Evolutionary conservation across 73 alveolate genomes (phyloP).

Genomic region (Paramecium primaurelia): DNA sequence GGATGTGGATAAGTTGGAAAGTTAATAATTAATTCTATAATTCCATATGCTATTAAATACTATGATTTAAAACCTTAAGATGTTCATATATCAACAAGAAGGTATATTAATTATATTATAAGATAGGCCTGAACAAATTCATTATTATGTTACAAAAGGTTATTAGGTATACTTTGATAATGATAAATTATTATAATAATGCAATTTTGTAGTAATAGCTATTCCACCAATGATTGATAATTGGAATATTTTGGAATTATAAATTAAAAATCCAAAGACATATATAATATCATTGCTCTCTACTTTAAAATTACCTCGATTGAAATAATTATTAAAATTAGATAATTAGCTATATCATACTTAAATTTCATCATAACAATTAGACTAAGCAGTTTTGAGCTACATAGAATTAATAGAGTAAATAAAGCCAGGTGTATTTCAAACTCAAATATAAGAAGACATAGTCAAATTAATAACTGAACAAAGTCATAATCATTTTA

Average conservation of each 20-base stretch:
- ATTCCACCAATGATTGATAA: conserved; percentile 22
- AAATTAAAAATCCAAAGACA: neutral
- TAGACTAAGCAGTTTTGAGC: neutral
- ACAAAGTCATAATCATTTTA: neutral
- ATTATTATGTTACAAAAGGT: neutral
- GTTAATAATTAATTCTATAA: neutral
- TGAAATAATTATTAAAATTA: neutral
- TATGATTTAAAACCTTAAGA: neutral
- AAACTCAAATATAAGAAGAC: conserved; percentile 25
- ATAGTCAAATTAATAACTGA: conserved; percentile 11
- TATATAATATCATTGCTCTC: neutral
- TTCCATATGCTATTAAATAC: neutral
- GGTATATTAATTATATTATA: neutral
- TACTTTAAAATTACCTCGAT: neutral
- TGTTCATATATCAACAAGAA: conserved; percentile 47
- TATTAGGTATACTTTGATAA: conserved; percentile 14
- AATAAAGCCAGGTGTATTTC: neutral
- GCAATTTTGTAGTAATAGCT: neutral
- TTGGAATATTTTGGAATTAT: conserved; percentile 40
- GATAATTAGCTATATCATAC: neutral
- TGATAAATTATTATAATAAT: neutral
- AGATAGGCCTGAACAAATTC: conserved; percentile 13
- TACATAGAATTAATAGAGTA: neutral
- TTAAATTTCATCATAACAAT: neutral
- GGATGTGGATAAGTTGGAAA: neutral